Evolutionary conservation across 2,329 filamentous ascomycete genomes (phyloP), one percentile per base, ranked within the genome.

Genomic region (Aspergillus sp.): DNA sequence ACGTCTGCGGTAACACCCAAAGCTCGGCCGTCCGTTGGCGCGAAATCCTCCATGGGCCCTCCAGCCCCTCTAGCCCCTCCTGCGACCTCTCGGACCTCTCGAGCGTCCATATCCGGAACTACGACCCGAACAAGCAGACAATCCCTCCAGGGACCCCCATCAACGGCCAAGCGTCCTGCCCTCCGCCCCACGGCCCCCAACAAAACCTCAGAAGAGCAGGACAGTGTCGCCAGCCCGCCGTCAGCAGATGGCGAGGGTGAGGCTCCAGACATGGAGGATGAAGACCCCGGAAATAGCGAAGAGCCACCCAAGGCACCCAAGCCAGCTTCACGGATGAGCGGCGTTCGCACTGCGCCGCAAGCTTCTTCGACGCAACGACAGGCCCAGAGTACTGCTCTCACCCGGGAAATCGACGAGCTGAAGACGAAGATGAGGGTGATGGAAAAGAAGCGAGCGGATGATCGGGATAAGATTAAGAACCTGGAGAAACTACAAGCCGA

Each of bases 381-480:
- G 11, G 75, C 74, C 3, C 77, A 72, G 52, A 69, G 59, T 55
- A 80, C 73, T 52, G 72, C 81, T 6, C 77, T 81, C 1, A 73
- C 81, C 19, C 81, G 87, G 57, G 88, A 95, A 64, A 84, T 93
- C 17, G 92, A 97, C 60, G 90, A 96, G 59, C 77, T 97, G 14
- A 91, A 96, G 68, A 87, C 90, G 0, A 97, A 96, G 68, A 76
- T 97, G 2, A 86, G 88, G 49, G 80, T 97, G 3, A 78, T 97
- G 63, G 92, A 99, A 69, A 89, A 93, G 62, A 96, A 96, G 70
- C 80, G 91, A 52, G 68, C 82, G 11, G 93, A 97, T 58, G 91
- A 96, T 64, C 83, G 91, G 17, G 92, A 97, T 62, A 89, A 90
- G 66, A 71, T 96, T 47, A 91, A 93, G 66, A 82, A 81, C 11